These are phyloP conservation scores for Aurifilum marmelostoma DNA, from an alignment of 2,329 filamentous ascomycete species.

Conservation along the genomic window DNA sequence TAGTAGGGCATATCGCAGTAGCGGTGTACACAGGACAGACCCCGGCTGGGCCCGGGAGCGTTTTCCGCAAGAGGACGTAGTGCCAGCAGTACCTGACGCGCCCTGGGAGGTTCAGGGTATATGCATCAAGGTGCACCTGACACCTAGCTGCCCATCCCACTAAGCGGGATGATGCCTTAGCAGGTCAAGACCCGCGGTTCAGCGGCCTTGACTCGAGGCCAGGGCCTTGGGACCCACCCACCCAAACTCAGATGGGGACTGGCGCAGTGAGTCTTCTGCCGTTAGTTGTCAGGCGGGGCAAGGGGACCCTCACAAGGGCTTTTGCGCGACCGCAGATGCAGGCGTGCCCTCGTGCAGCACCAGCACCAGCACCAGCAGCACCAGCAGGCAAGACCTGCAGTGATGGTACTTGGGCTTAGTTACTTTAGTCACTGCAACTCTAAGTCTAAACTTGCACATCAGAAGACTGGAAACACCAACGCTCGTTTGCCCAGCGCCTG, in stretches of 20 bases:
- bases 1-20: background rate
- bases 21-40: background rate
- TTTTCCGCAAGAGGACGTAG: background rate
- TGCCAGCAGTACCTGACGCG: background rate
- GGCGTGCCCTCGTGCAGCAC: background rate
- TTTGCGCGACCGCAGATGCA: background rate
- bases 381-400: too few species aligned
- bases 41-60: background rate
- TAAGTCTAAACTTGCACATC: constrained; percentile 2
- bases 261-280: background rate
- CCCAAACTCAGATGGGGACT: background rate
- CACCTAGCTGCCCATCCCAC: background rate
- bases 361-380: too few species aligned
- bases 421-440: background rate
- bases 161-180: background rate
- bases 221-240: background rate
- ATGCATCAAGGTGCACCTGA: constrained; percentile 4
- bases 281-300: background rate
- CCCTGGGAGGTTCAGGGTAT: background rate
- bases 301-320: background rate
- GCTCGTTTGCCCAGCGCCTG: background rate
- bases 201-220: background rate
- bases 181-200: background rate
- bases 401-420: too few species aligned
- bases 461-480: background rate